Percentiles rank a stretch among this genome's conserved stretches.
phyloP scores from a whole-genome alignment of 106 monocot genomes.

The Allium cepa region DNA sequence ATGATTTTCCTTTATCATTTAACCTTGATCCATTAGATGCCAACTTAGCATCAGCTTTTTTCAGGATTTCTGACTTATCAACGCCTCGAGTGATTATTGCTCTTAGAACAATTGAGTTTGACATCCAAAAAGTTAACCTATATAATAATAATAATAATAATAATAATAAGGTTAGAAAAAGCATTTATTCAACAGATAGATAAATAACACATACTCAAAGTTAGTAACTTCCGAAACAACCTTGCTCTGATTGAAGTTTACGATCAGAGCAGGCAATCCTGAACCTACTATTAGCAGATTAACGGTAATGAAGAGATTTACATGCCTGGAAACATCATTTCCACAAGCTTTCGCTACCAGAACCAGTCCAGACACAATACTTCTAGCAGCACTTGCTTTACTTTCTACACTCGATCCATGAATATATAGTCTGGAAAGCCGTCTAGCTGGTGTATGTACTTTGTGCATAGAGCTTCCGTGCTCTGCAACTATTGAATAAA shows the following conservation, averaged over 20 bases:
- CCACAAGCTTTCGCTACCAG: constrained; percentile 80
- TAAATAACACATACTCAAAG: neutral
- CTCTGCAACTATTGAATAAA: constrained; percentile 76
- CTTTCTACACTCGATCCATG: constrained; percentile 39
- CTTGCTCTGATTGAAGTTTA: no score
- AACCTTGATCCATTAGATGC: constrained; percentile 9
- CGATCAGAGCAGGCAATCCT: no score
- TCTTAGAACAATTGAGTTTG: constrained; percentile 73
- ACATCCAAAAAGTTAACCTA: constrained; percentile 94
- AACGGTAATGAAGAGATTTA: neutral
- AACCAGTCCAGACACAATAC: constrained; percentile 57
- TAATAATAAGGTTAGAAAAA: neutral
- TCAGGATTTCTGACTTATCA: constrained; percentile 14
- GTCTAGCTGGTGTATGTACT: constrained; percentile 88
- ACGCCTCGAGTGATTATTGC: constrained; percentile 33
- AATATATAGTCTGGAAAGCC: constrained; percentile 68
- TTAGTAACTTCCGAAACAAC: no score
- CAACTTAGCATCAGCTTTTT: constrained; percentile 8
- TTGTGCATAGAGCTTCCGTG: constrained; percentile 85
- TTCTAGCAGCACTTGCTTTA: constrained; percentile 58
- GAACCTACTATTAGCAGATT: no score
- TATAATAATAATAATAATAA: neutral
- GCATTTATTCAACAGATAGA: neutral
- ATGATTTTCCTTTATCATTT: constrained; percentile 20
- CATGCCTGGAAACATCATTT: constrained; percentile 83